Conservation (phyloP, 2,329 filamentous ascomycete genomes). For the Aspergillus proliferans region DNA sequence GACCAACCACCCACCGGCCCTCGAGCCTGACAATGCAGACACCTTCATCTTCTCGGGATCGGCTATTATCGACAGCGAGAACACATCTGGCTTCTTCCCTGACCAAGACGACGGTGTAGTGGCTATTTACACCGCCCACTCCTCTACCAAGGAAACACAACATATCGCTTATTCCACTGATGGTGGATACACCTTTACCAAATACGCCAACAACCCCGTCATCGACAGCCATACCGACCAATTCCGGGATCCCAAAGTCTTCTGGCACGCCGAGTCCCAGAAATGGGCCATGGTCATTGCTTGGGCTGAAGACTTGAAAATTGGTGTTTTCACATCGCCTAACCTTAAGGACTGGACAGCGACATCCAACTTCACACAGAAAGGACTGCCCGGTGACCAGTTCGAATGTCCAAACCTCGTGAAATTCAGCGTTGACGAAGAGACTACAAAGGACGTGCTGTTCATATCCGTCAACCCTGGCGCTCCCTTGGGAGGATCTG, state of each 20-base stretch:
- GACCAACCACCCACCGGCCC: constrained; percentile 58
- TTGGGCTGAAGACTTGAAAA: constrained; percentile 49
- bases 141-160: constrained; percentile 42
- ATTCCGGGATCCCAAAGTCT: constrained; percentile 62
- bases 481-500: constrained; percentile 34
- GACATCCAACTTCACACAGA: constrained; percentile 52
- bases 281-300: constrained; percentile 56
- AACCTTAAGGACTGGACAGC: constrained; percentile 55
- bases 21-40: constrained; percentile 43
- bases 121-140: constrained; percentile 49
- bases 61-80: constrained; percentile 55
- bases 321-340: constrained; percentile 57
- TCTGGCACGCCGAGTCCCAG: constrained; percentile 47
- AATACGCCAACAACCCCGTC: constrained; percentile 56
- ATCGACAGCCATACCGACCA: constrained; percentile 50
- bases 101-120: constrained; percentile 57
- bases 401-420: constrained; percentile 62
- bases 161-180: constrained; percentile 58
- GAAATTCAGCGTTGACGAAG: constrained; percentile 43
- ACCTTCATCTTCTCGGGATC: constrained; percentile 50
- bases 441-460: constrained; percentile 17
- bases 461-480: constrained; percentile 28
- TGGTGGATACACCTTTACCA: constrained; percentile 56
- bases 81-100: constrained; percentile 61
- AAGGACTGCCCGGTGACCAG: constrained; percentile 49